Base-by-base conservation (phyloP, 1,139 yeast species). In the Sporopachydermia cereana region DNA sequence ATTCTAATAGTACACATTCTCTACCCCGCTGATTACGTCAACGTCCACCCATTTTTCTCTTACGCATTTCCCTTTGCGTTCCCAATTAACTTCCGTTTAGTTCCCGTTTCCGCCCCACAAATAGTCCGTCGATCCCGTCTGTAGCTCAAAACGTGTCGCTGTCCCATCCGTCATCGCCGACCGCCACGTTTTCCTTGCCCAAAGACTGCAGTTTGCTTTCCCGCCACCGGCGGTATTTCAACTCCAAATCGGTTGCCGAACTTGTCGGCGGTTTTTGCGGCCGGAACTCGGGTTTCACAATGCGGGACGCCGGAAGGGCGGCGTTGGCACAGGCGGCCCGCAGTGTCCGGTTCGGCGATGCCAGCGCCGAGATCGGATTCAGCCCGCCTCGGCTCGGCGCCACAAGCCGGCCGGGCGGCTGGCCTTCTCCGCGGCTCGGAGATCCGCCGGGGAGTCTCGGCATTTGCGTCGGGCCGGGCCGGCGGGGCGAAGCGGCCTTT, bases 111-210 rank as follows among this genome's bases (percentile, higher is more conserved):
- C n/a, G n/a, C n/a, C n/a, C n/a, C n/a, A n/a, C n/a, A n/a, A n/a
- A n/a, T n/a, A n/a, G n/a, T n/a, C n/a, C n/a, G n/a, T n/a, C n/a
- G n/a, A n/a, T n/a, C n/a, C n/a, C n/a, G n/a, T n/a, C n/a, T n/a
- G n/a, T n/a, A n/a, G n/a, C 29, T 34, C 22, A 34, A n/a, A 34
- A 34, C 9, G 39, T 34, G n/a, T 34, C 39, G 17, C 39, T 34
- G 22, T 34, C 39, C 39, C 39, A 34, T n/a, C 39, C 39, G 39
- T 34, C 39, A 7, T 34, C 39, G 12, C 29, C 12, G 7, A 7
- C 29, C 5, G 39, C 39, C 5, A 34, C 22, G 22, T 34, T 34
- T 34, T 34, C 39, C n/a, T 34, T 34, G n/a, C 39, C 39, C 12
- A 34, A 21, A 16, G 9, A 9, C 17, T 34, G 22, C 39, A 34